A percentile compares a stretch with the other conserved stretches of the same genome.
These are phyloP conservation scores for Fraxinus greggii DNA, from an alignment of 305 asterid genomes.

Conservation along the genomic window DNA sequence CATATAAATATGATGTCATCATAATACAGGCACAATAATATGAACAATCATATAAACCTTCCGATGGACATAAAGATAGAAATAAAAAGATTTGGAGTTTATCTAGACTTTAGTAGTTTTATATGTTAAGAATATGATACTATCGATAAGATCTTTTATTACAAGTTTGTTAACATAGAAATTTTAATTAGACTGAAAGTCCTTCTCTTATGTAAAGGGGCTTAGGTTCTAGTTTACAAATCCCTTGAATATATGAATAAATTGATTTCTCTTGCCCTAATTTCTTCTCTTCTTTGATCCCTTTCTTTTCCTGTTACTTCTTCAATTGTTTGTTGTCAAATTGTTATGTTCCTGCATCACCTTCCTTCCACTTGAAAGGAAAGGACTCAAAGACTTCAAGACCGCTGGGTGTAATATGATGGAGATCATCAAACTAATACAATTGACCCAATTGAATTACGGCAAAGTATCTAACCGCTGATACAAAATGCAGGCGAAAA, in stretches of 20 bases:
- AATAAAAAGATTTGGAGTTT: neutral
- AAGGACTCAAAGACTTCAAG: neutral
- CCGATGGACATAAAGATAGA: neutral
- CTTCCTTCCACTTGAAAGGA: neutral
- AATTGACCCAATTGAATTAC: neutral
- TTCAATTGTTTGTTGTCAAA: neutral
- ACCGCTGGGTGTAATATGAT: neutral
- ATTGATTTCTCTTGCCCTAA: neutral
- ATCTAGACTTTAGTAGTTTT: neutral
- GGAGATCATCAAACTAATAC: neutral
- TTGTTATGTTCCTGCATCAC: neutral
- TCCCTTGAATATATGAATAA: neutral
- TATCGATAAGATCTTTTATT: neutral
- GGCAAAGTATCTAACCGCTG: neutral
- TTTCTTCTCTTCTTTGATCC: neutral
- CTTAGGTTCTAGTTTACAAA: neutral
- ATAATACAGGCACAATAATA: neutral
- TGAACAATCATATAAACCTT: neutral
- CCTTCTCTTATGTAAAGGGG: neutral
- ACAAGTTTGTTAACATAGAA: neutral
- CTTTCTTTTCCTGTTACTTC: neutral
- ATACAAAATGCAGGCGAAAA: neutral
- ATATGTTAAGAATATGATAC: neutral
- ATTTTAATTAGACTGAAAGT: neutral
- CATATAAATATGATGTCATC: neutral